Base-by-base conservation (phyloP, 2,329 filamentous ascomycete species). In the Fusarium sp. region DNA sequence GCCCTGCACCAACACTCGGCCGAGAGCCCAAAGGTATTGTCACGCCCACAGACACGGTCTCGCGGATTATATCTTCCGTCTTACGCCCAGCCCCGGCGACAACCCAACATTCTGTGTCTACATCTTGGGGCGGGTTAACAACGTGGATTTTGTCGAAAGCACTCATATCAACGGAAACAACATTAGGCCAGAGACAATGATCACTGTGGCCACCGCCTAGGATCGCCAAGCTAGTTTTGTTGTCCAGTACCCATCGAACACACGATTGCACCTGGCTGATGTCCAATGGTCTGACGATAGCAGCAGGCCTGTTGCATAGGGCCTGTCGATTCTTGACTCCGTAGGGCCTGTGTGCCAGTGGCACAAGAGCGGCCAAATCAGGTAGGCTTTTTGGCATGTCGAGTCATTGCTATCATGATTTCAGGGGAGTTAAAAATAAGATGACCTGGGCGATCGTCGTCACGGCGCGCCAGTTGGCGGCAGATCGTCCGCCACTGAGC, bases 1-100 rank as follows among this genome's bases (percentile, higher is more conserved):
- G 72, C 0, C 90, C 90, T 0, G 88, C 85, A 6, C 90, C 90
- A 31, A 92, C 88, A 70, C 89, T 91, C 69, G 90, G 90, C 10
- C 90, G 87, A 31, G 88, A 77, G 5, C 90, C 90, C 7, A 92
- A 77, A 1, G 90, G 89, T 5, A 92, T 85, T 61, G 86, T 87
- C 59, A 91, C 2, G 5, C 85, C 87, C 0, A 70, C 81, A 4
- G 63, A 79, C 82, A 86, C 85, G 41, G 86, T 74, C 57, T 83
- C 81, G 25, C 75, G 72, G 70, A 91, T 73, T 66, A 92, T 86
- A 54, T 89, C 85, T 2, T 83, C 87, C 0, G 85, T 84, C 48
- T 82, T 90, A 77, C 88, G 90, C 55, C 90, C 89, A n/a, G 84
- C 81, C 45, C 79, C 88, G 18, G 79, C 88, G 31, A 91, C 78